phyloP scores from a whole-genome alignment of 108 stramenopile genomes.

The Discostella pseudostelligera region DNA sequence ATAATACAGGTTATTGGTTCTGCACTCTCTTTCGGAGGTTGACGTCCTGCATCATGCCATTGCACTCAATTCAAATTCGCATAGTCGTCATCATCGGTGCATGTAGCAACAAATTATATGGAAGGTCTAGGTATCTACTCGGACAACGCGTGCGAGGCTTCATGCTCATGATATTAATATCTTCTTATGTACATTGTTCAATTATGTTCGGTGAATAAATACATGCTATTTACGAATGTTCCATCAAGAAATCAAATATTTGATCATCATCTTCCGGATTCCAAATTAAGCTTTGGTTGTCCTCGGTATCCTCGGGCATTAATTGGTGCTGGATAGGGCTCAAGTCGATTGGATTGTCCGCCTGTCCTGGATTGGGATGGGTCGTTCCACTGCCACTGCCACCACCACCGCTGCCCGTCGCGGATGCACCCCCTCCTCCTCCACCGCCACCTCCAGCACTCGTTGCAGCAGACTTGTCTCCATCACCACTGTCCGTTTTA shows the following conservation, averaged over 20 bases:
- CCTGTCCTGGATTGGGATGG: constrained; percentile 2
- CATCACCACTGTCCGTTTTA: constrained; percentile 1
- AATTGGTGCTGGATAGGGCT: constrained; percentile 15
- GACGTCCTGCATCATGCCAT: too few relatives aligned
- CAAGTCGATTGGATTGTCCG: constrained; percentile 38
- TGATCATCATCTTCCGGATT: constrained; percentile 69
- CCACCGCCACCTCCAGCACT: not conserved
- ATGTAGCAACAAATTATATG: too few relatives aligned
- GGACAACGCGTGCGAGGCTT: too few relatives aligned
- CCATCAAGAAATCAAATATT: constrained; percentile 86
- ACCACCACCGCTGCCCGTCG: not conserved
- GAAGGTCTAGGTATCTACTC: too few relatives aligned
- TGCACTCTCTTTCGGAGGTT: too few relatives aligned
- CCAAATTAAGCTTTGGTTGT: constrained; percentile 63
- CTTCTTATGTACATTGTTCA: too few relatives aligned
- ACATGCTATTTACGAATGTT: constrained; percentile 23
- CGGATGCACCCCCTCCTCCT: constrained; percentile 4
- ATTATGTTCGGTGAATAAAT: not conserved
- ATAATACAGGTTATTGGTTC: constrained; percentile 12
- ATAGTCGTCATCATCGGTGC: too few relatives aligned
- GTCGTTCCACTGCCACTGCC: constrained; percentile 17
- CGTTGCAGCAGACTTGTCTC: not conserved
- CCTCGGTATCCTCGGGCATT: constrained; percentile 10
- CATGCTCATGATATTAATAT: too few relatives aligned
- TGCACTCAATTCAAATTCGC: too few relatives aligned